Percentiles rank a stretch among this genome's conserved stretches.
These are phyloP conservation scores for Calocybe indica DNA, from an alignment of 768 basidiomycete species.

Conservation along the genomic window DNA sequence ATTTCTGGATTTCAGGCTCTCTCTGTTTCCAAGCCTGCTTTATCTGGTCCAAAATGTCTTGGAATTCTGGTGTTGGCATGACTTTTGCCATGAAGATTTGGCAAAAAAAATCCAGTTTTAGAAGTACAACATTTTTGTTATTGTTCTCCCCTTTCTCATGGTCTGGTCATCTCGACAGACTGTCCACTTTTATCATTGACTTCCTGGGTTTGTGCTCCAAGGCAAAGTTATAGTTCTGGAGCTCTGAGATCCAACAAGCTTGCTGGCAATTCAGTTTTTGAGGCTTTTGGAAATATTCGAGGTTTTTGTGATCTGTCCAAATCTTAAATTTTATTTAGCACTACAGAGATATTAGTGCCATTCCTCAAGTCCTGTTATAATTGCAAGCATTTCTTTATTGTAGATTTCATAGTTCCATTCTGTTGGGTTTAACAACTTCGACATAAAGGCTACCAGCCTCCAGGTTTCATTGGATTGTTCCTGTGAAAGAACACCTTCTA, in stretches of 20 bases:
- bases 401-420: conserved; percentile 43
- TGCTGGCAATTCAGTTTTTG: conserved; percentile 21
- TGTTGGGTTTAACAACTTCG: conserved; percentile 19
- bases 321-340: background rate
- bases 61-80: background rate
- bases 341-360: conserved; percentile 14
- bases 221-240: background rate
- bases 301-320: conserved; percentile 17
- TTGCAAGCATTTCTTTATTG: conserved; percentile 43
- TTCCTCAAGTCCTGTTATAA: conserved; percentile 25
- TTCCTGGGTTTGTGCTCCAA: conserved; percentile 1
- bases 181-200: conserved; percentile 4
- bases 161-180: conserved; percentile 6
- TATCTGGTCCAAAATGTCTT: background rate
- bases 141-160: conserved; percentile 9
- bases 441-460: conserved; percentile 34
- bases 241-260: conserved; percentile 1
- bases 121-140: conserved; percentile 2
- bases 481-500: conserved; percentile 20
- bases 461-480: conserved; percentile 15
- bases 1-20: background rate
- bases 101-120: conserved; percentile 3
- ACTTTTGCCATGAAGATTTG: too few relatives aligned
- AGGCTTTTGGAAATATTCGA: conserved; percentile 6
- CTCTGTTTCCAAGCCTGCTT: background rate